Conservation (phyloP, 768 basidiomycete genomes). For the Lentinula aciculospora region DNA sequence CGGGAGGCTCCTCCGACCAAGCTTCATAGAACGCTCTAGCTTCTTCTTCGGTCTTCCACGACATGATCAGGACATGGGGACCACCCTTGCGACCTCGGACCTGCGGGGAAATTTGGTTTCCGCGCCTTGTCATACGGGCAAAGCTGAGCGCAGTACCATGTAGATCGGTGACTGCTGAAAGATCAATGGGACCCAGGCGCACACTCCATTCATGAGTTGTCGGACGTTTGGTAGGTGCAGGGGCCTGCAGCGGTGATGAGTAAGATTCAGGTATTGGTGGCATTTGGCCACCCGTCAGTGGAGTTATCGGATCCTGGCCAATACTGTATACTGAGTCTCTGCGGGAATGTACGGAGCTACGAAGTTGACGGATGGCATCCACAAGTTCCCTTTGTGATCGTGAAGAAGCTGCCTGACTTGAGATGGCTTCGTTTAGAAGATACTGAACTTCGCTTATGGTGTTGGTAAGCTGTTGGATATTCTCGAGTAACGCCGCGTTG, state of each 20-base stretch:
- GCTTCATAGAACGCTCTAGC: conserved; percentile 5
- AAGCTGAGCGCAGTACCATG: conserved; percentile 2
- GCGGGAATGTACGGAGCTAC: neutral
- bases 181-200: conserved; percentile 2
- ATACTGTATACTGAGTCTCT: conserved; percentile 2
- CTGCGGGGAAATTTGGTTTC: neutral
- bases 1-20: neutral
- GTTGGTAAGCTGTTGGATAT: neutral
- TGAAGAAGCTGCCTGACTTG: neutral
- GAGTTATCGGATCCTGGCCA: neutral
- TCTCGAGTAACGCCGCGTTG: neutral
- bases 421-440: neutral
- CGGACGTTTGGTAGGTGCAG: conserved; percentile 1
- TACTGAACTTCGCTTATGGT: conserved; percentile 2
- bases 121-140: neutral
- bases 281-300: neutral
- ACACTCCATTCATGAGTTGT: conserved; percentile 1
- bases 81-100: conserved; percentile 3
- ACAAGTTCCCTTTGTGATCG: conserved; percentile 1
- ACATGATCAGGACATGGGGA: neutral
- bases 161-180: neutral
- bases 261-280: neutral
- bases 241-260: neutral
- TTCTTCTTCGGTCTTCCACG: conserved; percentile 4
- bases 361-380: neutral